Conservation (phyloP, 1,139 yeast genomes). For the Hanseniaspora sp. region DNA sequence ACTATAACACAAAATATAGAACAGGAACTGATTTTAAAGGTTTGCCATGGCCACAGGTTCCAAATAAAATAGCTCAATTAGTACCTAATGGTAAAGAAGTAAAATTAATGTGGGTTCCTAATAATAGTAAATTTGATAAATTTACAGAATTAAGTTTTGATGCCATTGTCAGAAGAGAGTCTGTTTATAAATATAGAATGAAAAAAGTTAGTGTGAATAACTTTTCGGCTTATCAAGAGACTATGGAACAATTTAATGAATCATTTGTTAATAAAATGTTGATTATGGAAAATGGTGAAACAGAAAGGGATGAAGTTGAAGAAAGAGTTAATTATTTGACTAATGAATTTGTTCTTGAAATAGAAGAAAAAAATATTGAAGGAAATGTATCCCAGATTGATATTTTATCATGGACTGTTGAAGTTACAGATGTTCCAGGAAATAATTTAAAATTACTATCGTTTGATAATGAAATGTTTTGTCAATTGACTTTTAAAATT, state of each 20-base stretch:
- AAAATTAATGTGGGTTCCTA: neutral
- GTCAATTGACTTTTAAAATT: neutral
- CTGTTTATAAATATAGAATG: conserved; percentile 3
- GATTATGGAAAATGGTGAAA: neutral
- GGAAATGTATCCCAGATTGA: neutral
- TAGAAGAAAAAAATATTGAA: neutral
- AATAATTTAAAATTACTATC: neutral
- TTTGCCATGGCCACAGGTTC: neutral
- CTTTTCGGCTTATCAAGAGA: neutral
- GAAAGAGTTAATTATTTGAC: neutral
- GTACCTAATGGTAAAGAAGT: neutral
- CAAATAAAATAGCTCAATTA: neutral
- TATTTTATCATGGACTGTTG: conserved; percentile 14
- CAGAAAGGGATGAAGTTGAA: neutral
- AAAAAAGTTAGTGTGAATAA: conserved; percentile 11
- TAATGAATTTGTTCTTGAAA: conserved; percentile 3
- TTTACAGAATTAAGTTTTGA: conserved; percentile 1
- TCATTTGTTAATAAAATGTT: conserved; percentile 3
- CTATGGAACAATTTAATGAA: neutral
- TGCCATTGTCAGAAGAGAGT: conserved; percentile 13
- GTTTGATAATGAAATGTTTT: conserved; percentile 10
- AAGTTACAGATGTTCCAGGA: neutral
- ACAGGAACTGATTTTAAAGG: conserved; percentile 10
- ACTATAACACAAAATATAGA: conserved; percentile 4
- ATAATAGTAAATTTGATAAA: neutral